Evolutionary conservation across 768 basidiomycete genomes (phyloP).

Genomic region (Termitomyces sp.): DNA sequence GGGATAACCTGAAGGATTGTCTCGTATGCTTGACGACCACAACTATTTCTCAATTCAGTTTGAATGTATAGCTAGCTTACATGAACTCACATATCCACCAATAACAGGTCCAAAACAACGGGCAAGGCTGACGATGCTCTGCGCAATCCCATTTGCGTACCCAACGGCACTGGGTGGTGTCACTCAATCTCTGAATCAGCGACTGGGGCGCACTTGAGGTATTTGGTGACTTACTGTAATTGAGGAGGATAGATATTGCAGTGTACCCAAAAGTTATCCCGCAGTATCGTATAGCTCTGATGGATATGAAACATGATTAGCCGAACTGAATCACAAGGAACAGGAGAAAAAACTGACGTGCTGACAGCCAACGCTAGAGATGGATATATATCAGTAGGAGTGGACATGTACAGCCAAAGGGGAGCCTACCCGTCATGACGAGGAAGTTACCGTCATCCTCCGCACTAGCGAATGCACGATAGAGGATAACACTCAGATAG

Average conservation of each 20-base stretch:
- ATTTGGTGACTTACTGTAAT: constrained; percentile 53
- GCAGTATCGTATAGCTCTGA: constrained; percentile 81
- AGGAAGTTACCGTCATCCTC: constrained; percentile 66
- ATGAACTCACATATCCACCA: constrained; percentile 65
- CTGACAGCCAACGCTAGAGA: constrained; percentile 61
- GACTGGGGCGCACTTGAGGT: neutral
- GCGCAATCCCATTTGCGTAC: constrained; percentile 92
- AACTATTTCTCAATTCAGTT: constrained; percentile 36
- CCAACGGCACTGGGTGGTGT: constrained; percentile 87
- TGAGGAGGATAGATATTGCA: constrained; percentile 79
- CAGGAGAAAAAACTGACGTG: constrained; percentile 52
- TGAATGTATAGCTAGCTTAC: neutral
- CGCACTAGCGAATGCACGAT: constrained; percentile 66
- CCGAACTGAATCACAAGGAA: neutral
- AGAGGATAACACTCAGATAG: constrained; percentile 75
- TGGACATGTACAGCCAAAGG: constrained; percentile 6
- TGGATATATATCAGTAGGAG: constrained; percentile 6
- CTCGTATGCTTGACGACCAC: constrained; percentile 67
- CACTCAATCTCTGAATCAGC: constrained; percentile 43
- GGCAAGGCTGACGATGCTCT: constrained; percentile 91
- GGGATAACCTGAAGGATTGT: constrained; percentile 66
- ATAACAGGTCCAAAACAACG: constrained; percentile 86
- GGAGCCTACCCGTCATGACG: constrained; percentile 72
- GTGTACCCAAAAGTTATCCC: constrained; percentile 90
- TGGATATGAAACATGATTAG: constrained; percentile 1